phyloP scores from a whole-genome alignment of 2,329 filamentous ascomycete genomes.

The Cladosporium sp. region DNA sequence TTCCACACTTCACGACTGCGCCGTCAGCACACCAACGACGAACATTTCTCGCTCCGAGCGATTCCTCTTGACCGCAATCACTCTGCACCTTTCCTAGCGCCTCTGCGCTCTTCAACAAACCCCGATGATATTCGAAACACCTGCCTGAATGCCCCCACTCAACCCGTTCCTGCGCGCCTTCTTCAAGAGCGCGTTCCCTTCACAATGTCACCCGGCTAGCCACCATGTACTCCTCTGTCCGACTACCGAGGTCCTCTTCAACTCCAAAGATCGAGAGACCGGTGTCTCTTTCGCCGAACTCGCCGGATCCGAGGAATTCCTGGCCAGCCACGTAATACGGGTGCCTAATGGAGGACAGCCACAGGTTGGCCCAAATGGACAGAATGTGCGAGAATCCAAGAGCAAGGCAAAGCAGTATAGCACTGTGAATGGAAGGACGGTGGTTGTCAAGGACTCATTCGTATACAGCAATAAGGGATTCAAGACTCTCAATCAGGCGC shows the following conservation, averaged over 20 bases:
- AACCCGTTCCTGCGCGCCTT: slow-evolving; percentile 98
- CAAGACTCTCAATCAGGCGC: slow-evolving; percentile 83
- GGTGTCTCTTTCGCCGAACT: slow-evolving; percentile 73
- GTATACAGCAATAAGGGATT: slow-evolving; percentile 99
- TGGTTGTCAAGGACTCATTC: slow-evolving; percentile 88
- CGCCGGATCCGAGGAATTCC: slow-evolving; percentile 85
- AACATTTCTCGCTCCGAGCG: not conserved
- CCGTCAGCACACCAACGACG: too few species aligned
- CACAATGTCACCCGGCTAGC: slow-evolving; percentile 86
- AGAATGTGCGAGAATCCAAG: slow-evolving; percentile 70
- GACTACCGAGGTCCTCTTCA: slow-evolving; percentile 84
- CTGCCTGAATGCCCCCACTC: slow-evolving; percentile 55
- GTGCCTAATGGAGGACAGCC: slow-evolving; percentile 54
- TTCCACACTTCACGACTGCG: too few species aligned
- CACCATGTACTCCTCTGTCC: slow-evolving; percentile 93
- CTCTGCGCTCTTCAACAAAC: not conserved
- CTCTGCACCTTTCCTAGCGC: not conserved
- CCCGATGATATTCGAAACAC: slow-evolving; percentile 17
- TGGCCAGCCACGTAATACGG: slow-evolving; percentile 92
- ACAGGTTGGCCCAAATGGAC: slow-evolving; percentile 37
- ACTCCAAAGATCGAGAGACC: slow-evolving; percentile 80
- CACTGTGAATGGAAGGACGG: slow-evolving; percentile 85
- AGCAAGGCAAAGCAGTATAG: slow-evolving; percentile 92
- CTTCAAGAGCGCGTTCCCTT: slow-evolving; percentile 89
- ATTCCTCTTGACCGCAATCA: not conserved